A percentile compares a stretch with the other conserved stretches of the same genome.
phyloP scores from a whole-genome alignment of 1,284 basidiomycete species.

The Melampsora larici-populina region DNA sequence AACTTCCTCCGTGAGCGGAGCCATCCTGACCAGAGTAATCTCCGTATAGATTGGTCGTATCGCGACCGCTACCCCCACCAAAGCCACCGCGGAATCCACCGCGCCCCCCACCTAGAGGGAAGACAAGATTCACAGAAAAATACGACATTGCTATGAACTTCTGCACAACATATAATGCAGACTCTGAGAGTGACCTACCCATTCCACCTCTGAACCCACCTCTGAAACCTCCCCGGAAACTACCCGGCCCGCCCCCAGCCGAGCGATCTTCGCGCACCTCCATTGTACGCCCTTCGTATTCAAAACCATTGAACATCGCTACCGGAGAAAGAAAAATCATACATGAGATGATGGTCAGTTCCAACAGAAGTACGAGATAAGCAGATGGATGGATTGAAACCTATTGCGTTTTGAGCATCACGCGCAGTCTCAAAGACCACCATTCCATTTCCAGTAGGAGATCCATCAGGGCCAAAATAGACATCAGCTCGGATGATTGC shows the following conservation, averaged over 20 bases:
- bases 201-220: conserved; percentile 51
- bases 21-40: conserved; percentile 72
- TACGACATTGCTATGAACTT: neutral
- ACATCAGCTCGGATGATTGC: conserved; percentile 92
- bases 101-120: conserved; percentile 53
- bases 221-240: conserved; percentile 55
- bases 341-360: conserved; percentile 8
- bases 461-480: conserved; percentile 83
- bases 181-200: neutral
- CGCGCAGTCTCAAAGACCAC: conserved; percentile 89
- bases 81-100: conserved; percentile 64
- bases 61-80: conserved; percentile 57
- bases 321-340: conserved; percentile 29
- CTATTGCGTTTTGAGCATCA: conserved; percentile 84
- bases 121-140: neutral
- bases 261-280: conserved; percentile 76
- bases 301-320: conserved; percentile 91
- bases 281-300: conserved; percentile 85
- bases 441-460: conserved; percentile 88
- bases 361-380: neutral
- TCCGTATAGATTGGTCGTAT: conserved; percentile 71
- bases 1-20: conserved; percentile 48
- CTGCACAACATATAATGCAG: conserved; percentile 43
- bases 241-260: conserved; percentile 53
- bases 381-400: conserved; percentile 58